phyloP scores from a whole-genome alignment of 768 basidiomycete species.

The Lactarius evosmus region DNA sequence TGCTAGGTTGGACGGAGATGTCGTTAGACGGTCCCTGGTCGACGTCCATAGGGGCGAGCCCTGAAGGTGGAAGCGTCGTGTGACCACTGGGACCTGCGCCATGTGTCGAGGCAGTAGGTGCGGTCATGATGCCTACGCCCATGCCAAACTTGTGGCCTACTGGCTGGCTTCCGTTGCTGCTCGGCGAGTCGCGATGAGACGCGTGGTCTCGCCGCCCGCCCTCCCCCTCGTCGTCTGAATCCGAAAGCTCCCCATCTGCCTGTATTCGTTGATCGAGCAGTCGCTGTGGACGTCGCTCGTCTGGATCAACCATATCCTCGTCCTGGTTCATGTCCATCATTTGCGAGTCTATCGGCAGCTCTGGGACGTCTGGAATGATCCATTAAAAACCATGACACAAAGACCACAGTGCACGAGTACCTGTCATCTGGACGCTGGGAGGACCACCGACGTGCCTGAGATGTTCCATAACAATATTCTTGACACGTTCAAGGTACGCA shows the following conservation, averaged over 20 bases:
- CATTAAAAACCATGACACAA: neutral
- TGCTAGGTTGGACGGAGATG: conserved; percentile 5
- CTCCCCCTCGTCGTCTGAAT: conserved; percentile 97
- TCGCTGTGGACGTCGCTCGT: conserved; percentile 72
- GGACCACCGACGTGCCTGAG: conserved; percentile 82
- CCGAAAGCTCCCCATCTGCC: conserved; percentile 85
- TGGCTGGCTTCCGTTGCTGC: conserved; percentile 42
- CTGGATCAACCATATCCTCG: conserved; percentile 75
- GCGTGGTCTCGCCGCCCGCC: conserved; percentile 75
- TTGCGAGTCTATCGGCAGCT: conserved; percentile 78
- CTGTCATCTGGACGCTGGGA: conserved; percentile 88
- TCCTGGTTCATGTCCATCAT: conserved; percentile 79
- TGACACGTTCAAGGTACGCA: conserved; percentile 91
- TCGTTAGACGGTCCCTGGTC: conserved; percentile 20
- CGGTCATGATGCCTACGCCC: conserved; percentile 67
- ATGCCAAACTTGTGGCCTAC: conserved; percentile 53
- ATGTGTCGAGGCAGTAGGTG: conserved; percentile 55
- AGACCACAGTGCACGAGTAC: conserved; percentile 40
- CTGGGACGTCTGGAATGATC: conserved; percentile 65
- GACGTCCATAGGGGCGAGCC: conserved; percentile 23
- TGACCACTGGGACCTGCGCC: conserved; percentile 66
- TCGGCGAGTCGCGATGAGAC: conserved; percentile 40
- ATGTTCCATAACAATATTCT: conserved; percentile 88
- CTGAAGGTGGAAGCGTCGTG: conserved; percentile 24
- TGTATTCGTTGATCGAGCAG: conserved; percentile 80